Percentiles rank a stretch among this genome's conserved stretches.
phyloP scores from a whole-genome alignment of 768 basidiomycete species.

The Russula olivacea region DNA sequence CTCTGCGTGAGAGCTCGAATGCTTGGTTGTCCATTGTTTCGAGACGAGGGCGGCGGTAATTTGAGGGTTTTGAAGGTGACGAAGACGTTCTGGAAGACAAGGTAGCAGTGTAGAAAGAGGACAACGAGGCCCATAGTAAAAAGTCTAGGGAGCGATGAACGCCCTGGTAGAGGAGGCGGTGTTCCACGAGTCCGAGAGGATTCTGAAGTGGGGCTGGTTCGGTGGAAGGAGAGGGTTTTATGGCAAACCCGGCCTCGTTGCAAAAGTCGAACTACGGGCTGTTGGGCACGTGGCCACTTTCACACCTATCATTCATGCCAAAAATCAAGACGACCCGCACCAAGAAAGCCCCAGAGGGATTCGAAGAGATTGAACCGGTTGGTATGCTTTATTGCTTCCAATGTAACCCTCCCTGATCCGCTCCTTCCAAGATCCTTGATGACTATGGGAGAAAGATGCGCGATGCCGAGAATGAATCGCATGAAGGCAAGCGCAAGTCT shows the following conservation, averaged over 20 bases:
- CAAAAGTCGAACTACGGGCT: constrained; percentile 6
- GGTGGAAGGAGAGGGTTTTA: constrained; percentile 12
- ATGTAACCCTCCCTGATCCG: not conserved
- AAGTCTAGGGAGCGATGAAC: constrained; percentile 6
- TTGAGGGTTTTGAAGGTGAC: constrained; percentile 83
- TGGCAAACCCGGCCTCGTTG: constrained; percentile 17
- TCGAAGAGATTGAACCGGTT: constrained; percentile 85
- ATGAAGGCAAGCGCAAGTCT: constrained; percentile 95
- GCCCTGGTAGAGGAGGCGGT: constrained; percentile 18
- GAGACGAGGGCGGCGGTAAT: constrained; percentile 47
- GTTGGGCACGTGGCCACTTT: constrained; percentile 6
- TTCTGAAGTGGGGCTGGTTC: constrained; percentile 14
- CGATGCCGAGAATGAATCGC: constrained; percentile 96
- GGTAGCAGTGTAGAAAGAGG: constrained; percentile 57
- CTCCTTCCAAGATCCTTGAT: constrained; percentile 70
- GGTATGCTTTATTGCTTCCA: constrained; percentile 26
- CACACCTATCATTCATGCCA: constrained; percentile 53
- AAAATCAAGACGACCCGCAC: constrained; percentile 91
- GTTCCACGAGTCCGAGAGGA: constrained; percentile 13
- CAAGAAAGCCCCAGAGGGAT: constrained; percentile 92
- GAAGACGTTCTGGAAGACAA: constrained; percentile 75
- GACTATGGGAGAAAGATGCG: constrained; percentile 99
- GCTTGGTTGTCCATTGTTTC: constrained; percentile 57
- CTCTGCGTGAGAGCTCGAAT: constrained; percentile 63
- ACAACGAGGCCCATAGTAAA: constrained; percentile 59